Percentiles rank a stretch among this genome's conserved stretches.
Conservation (phyloP, 768 basidiomycete genomes). For the Agrocybe praecox region DNA sequence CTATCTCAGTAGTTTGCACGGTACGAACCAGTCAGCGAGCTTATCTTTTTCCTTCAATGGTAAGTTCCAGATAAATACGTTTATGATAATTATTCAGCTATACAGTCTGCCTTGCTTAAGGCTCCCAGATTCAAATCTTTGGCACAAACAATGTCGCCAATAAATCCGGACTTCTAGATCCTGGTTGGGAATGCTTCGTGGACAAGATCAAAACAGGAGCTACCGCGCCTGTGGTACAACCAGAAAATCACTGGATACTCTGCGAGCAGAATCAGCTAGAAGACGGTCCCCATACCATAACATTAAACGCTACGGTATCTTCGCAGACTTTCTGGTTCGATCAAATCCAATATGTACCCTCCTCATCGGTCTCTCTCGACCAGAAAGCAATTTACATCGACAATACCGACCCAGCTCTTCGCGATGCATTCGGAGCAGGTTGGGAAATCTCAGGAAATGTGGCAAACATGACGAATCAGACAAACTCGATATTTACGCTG, state of each 20-base stretch:
- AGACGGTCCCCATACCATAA: slow-evolving; percentile 26
- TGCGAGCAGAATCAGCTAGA: slow-evolving; percentile 11
- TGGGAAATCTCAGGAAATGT: slow-evolving; percentile 14
- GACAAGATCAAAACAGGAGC: slow-evolving; percentile 6
- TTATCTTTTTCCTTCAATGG: background rate
- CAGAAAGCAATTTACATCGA: slow-evolving; percentile 12
- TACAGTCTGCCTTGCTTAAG: background rate
- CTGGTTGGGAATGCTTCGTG: slow-evolving; percentile 17
- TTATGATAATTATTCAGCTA: background rate
- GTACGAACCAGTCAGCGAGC: background rate
- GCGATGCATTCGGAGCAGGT: slow-evolving; percentile 6
- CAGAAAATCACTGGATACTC: slow-evolving; percentile 15
- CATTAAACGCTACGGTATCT: slow-evolving; percentile 22
- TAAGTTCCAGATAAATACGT: background rate
- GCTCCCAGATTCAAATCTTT: slow-evolving; percentile 5
- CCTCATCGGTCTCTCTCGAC: slow-evolving; percentile 9
- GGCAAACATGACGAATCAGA: slow-evolving; percentile 19
- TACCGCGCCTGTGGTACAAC: background rate
- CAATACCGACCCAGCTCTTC: slow-evolving; percentile 10
- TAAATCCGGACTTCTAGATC: slow-evolving; percentile 10
- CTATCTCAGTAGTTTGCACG: background rate
- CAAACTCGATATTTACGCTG: slow-evolving; percentile 17
- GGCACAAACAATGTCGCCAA: slow-evolving; percentile 11
- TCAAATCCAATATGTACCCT: slow-evolving; percentile 26
- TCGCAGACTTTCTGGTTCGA: slow-evolving; percentile 31